Percentiles rank a stretch among this genome's conserved stretches.
phyloP scores from a whole-genome alignment of 306 rosid genomes.

The Malus orientalis region DNA sequence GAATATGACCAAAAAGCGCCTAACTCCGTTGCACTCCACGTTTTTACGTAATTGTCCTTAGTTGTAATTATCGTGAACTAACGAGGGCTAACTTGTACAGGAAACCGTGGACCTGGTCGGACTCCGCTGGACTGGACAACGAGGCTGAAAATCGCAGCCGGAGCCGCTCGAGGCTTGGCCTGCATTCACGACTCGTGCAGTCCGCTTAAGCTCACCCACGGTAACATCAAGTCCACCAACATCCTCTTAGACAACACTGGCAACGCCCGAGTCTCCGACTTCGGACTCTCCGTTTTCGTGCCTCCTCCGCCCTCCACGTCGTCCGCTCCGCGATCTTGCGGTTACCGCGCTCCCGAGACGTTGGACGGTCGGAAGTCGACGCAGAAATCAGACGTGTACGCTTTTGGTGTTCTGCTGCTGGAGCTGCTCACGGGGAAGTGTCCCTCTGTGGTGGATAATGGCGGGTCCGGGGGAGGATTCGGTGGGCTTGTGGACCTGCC shows the following conservation, averaged over 20 bases:
- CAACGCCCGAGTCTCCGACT: slow-evolving; percentile 59
- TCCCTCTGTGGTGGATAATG: slow-evolving; percentile 45
- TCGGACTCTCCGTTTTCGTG: slow-evolving; percentile 56
- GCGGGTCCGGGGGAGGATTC: slow-evolving; percentile 37
- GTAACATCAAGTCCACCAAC: slow-evolving; percentile 82
- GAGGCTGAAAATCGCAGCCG: slow-evolving; percentile 67
- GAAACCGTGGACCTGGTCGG: slow-evolving; percentile 88
- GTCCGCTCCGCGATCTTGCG: slow-evolving; percentile 37
- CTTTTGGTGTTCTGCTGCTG: slow-evolving; percentile 69
- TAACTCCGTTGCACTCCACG: background rate
- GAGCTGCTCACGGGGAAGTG: slow-evolving; percentile 85
- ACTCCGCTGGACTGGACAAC: slow-evolving; percentile 91
- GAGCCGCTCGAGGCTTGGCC: slow-evolving; percentile 69
- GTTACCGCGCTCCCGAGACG: slow-evolving; percentile 75
- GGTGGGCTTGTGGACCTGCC: slow-evolving; percentile 56
- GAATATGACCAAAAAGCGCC: slow-evolving; percentile 15
- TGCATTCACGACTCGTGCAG: slow-evolving; percentile 67
- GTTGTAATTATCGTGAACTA: slow-evolving; percentile 7
- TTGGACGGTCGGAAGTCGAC: slow-evolving; percentile 48
- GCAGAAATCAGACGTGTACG: slow-evolving; percentile 63
- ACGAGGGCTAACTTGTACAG: slow-evolving; percentile 17
- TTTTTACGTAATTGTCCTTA: background rate
- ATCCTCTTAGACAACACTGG: slow-evolving; percentile 54
- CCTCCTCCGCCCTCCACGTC: slow-evolving; percentile 6
- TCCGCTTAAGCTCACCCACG: slow-evolving; percentile 56